Conservation (phyloP, 306 rosid genomes). For the Dalbergia oliveri region DNA sequence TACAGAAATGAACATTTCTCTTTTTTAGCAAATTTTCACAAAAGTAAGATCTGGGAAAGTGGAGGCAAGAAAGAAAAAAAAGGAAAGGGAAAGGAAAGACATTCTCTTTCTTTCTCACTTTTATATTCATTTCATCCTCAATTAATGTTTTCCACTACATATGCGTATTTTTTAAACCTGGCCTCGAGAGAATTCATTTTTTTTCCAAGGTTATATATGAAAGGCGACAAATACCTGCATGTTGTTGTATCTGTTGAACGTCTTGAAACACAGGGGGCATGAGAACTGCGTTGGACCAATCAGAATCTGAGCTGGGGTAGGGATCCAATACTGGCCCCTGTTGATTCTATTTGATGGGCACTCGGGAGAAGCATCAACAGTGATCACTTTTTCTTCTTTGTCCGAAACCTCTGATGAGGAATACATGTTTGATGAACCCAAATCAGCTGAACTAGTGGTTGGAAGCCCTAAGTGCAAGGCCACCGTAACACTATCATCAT, state of each 20-base stretch:
- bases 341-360: conserved; percentile 59
- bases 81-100: conserved; percentile 43
- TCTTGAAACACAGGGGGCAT: conserved; percentile 96
- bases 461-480: conserved; percentile 96
- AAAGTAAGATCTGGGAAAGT: conserved; percentile 58
- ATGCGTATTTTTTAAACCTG: background rate
- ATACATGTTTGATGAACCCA: conserved; percentile 60
- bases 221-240: conserved; percentile 75
- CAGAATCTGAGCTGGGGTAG: conserved; percentile 89
- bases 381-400: conserved; percentile 51
- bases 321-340: conserved; percentile 95
- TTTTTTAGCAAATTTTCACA: conserved; percentile 56
- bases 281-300: conserved; percentile 96
- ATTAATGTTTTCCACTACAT: background rate
- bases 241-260: conserved; percentile 96
- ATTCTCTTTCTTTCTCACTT: conserved; percentile 20
- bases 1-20: conserved; percentile 40
- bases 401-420: conserved; percentile 63
- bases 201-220: background rate
- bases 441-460: conserved; percentile 58
- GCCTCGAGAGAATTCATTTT: background rate
- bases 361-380: conserved; percentile 42
- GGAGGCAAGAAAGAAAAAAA: conserved; percentile 16
- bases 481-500: conserved; percentile 62
- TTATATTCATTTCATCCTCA: background rate